Evolutionary conservation across 2,329 filamentous ascomycete genomes (phyloP).

Genomic region (Calonectria pteridis): DNA sequence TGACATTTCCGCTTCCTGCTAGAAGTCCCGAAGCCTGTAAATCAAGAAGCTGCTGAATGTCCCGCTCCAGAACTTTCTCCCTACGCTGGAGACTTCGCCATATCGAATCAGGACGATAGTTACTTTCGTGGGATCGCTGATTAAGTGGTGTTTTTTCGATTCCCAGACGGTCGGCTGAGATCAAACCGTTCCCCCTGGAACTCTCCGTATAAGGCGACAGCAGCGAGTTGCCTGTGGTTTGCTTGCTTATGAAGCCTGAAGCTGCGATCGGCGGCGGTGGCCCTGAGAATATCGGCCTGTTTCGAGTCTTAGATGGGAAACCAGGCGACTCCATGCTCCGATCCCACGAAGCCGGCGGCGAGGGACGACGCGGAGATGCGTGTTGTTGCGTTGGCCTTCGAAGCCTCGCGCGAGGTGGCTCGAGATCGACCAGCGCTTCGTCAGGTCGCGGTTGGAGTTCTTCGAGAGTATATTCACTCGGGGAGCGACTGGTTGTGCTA

Average conservation of each 20-base stretch:
- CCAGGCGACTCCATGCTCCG: slow-evolving; percentile 45
- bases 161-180: slow-evolving; percentile 33
- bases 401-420: slow-evolving; percentile 38
- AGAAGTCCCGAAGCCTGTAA: slow-evolving; percentile 60
- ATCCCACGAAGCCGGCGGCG: slow-evolving; percentile 34
- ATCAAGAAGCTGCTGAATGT: slow-evolving; percentile 63
- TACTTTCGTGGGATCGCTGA: slow-evolving; percentile 42
- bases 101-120: slow-evolving; percentile 55
- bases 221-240: slow-evolving; percentile 12
- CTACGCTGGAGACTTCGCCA: slow-evolving; percentile 62
- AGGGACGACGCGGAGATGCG: slow-evolving; percentile 29
- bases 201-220: slow-evolving; percentile 28
- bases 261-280: slow-evolving; percentile 67
- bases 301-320: slow-evolving; percentile 49
- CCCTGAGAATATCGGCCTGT: slow-evolving; percentile 57
- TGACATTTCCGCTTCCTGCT: slow-evolving; percentile 50
- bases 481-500: slow-evolving; percentile 38
- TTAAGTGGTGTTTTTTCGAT: slow-evolving; percentile 51
- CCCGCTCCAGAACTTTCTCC: slow-evolving; percentile 59
- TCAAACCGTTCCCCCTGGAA: slow-evolving; percentile 27
- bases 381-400: slow-evolving; percentile 30
- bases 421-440: slow-evolving; percentile 40
- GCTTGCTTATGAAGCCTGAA: slow-evolving; percentile 47
- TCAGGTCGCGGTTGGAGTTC: slow-evolving; percentile 54
- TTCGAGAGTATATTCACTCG: slow-evolving; percentile 54